Evolutionary conservation across 768 basidiomycete species (phyloP).

Genomic region (Phlebiopsis gigantea): DNA sequence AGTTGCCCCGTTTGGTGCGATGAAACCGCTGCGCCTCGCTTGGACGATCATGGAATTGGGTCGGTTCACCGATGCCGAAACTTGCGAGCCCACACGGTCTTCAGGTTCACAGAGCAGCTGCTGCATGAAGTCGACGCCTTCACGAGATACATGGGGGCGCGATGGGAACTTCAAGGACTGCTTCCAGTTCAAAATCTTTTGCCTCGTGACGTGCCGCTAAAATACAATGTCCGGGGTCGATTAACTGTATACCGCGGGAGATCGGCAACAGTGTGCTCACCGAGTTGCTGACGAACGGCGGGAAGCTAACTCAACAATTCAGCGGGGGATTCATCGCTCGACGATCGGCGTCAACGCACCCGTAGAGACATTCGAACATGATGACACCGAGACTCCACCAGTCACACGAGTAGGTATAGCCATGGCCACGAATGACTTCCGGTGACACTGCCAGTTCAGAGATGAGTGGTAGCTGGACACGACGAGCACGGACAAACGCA

Average conservation of each 20-base stretch:
- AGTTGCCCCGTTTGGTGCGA: constrained; percentile 40
- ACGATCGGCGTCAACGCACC: constrained; percentile 43
- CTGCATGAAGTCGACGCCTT: constrained; percentile 84
- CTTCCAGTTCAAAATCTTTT: constrained; percentile 97
- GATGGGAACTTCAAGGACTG: constrained; percentile 83
- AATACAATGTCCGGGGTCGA: background rate
- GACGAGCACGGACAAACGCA: constrained; percentile 35
- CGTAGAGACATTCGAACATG: constrained; percentile 93
- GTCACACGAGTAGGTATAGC: constrained; percentile 92
- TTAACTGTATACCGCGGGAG: background rate
- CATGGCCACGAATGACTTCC: constrained; percentile 85
- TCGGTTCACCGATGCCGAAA: constrained; percentile 59
- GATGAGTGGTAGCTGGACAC: constrained; percentile 11
- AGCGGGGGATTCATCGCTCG: constrained; percentile 1
- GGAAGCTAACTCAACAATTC: constrained; percentile 42
- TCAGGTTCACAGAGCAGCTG: constrained; percentile 92
- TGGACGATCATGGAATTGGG: constrained; percentile 76
- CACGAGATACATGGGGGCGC: constrained; percentile 78
- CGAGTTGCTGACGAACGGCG: constrained; percentile 93
- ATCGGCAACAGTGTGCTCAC: constrained; percentile 36
- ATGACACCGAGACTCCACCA: constrained; percentile 99
- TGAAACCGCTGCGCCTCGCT: constrained; percentile 70
- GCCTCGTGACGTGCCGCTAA: constrained; percentile 88
- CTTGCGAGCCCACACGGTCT: constrained; percentile 82
- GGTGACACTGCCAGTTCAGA: constrained; percentile 62